Percentiles rank a stretch among this genome's conserved stretches.
These are phyloP conservation scores for Sporormia fimetaria DNA, from an alignment of 495 filamentous ascomycete genomes.

Conservation along the genomic window DNA sequence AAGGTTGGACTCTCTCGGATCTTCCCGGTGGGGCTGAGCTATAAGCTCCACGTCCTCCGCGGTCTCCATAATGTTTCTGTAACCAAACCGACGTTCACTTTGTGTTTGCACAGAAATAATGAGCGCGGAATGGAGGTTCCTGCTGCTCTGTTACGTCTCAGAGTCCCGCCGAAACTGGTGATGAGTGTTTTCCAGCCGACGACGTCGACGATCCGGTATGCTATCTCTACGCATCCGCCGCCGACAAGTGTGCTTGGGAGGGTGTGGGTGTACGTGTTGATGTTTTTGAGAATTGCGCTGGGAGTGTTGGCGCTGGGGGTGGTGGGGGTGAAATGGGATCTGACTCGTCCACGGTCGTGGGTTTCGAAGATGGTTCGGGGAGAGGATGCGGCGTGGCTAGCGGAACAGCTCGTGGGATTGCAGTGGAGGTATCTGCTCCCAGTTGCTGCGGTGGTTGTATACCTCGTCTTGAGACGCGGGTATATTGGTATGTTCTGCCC, in stretches of 20 bases:
- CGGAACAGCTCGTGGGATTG: constrained; percentile 1
- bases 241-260: constrained; percentile 22
- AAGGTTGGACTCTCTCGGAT: constrained; percentile 1
- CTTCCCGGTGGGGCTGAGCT: constrained; percentile 11
- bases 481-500: constrained; percentile 24
- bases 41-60: background rate
- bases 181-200: constrained; percentile 25
- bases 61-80: background rate
- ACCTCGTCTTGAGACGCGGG: constrained; percentile 15
- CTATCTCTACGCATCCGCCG: constrained; percentile 27
- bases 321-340: constrained; percentile 16
- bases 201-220: constrained; percentile 28
- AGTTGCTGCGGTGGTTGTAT: constrained; percentile 8
- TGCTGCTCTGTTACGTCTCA: constrained; percentile 10
- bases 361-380: constrained; percentile 6
- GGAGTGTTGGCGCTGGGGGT: constrained; percentile 5
- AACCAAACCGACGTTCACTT: background rate
- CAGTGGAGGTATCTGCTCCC: constrained; percentile 24
- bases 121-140: no score
- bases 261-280: constrained; percentile 10
- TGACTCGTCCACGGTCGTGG: background rate
- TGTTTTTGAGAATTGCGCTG: constrained; percentile 11
- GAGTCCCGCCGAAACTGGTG: constrained; percentile 9
- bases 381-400: constrained; percentile 3
- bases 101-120: background rate